Conservation (phyloP, 164 flowering plant genomes). For the Stephania cephalantha region DNA sequence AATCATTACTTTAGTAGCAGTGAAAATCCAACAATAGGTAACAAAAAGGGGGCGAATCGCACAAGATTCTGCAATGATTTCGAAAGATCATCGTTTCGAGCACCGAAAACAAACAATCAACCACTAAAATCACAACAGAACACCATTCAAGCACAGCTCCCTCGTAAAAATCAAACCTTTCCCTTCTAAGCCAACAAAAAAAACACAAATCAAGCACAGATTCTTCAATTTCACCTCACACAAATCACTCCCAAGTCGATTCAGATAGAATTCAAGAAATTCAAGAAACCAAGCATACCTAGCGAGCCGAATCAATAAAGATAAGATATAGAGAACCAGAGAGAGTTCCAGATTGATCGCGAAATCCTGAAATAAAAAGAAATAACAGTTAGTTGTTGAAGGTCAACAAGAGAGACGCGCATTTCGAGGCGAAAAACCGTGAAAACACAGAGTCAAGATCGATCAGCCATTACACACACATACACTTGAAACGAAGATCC, state of each 20-base stretch:
- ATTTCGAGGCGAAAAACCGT: background rate
- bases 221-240: background rate
- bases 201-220: background rate
- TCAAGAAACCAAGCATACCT: background rate
- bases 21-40: background rate
- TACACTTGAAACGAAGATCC: background rate
- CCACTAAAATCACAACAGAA: conserved; percentile 1
- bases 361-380: conserved; percentile 3
- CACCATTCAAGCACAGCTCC: background rate
- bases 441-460: background rate
- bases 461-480: background rate
- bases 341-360: background rate
- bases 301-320: no score
- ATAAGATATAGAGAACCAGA: no score
- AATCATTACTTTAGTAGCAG: background rate
- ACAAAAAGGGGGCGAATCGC: conserved; percentile 1
- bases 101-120: background rate
- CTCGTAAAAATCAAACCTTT: conserved; percentile 1
- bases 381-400: background rate
- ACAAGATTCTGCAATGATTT: conserved; percentile 7
- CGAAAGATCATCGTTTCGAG: background rate
- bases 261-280: background rate
- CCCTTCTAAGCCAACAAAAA: background rate
- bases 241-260: no score
- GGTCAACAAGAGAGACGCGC: background rate